Base-by-base conservation (phyloP, 805 yeast genomes). In the Komagataella pseudopastoris region DNA sequence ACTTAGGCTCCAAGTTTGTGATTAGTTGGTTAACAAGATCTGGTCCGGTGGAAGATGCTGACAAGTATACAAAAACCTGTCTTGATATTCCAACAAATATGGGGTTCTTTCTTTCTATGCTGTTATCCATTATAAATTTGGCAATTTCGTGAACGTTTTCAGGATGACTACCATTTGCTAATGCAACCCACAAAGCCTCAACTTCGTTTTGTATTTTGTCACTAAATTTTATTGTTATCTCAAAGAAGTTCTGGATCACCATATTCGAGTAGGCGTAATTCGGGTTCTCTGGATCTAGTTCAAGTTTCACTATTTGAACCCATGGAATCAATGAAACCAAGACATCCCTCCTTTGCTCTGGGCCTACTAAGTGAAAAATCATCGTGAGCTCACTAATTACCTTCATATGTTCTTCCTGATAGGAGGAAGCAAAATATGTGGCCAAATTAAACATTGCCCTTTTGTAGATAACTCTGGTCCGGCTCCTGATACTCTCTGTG, bases 101-200 rank as follows among this genome's bases (percentile, higher is more conserved):
- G 0, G 93, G 78, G 58, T 82, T 86, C 53, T 87, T 77, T 50
- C 84, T 72, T 45, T 80, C 80, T 51, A 90, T 68, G 44, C 95
- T 82, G 43, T 82, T 78, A 20, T 73, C 74, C 47, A 87, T 71
- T 47, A 88, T 70, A 60, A 81, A 93, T 47, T 82, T 85, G 60
- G 88, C 66, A 18, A 88, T 85, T 1, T 78, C 81, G 47, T 80
- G 80, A 18, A 83, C 82, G 59, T 91, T 89, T n/a, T 70, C 73
- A 30, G 77, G 74, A 24, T 78, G 75, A n/a, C 77, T 75, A 4
- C 85, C 87, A 49, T 77, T 79, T 1, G 95, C 96, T n/a, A 93
- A 70, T 0, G 97, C 91, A 4, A 87, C 88, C 99, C 99, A 93
- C 20, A 93, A 66, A 0, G 95, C 95, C 63, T 90, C 97, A 8